These are phyloP conservation scores for Silene coronaria DNA, from an alignment of 179 eudicot genomes.

Conservation along the genomic window DNA sequence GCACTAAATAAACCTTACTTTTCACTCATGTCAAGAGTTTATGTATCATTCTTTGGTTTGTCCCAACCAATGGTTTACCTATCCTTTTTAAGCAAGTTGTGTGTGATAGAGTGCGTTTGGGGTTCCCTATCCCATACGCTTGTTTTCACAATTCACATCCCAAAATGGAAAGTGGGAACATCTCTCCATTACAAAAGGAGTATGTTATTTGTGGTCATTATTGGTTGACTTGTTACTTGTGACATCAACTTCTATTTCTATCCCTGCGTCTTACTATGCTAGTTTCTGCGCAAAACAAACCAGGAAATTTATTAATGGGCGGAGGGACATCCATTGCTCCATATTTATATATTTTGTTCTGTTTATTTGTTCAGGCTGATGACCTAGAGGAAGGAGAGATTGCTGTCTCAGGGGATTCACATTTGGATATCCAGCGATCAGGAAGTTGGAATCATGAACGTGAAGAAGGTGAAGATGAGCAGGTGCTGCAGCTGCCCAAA, in stretches of 20 bases:
- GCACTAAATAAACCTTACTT: neutral
- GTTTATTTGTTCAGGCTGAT: constrained; percentile 43
- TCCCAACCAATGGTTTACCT: neutral
- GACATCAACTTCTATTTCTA: neutral
- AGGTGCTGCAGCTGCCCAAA: constrained; percentile 89
- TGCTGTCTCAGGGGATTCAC: constrained; percentile 78
- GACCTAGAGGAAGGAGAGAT: constrained; percentile 97
- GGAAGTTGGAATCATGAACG: constrained; percentile 93
- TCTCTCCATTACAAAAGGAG: neutral
- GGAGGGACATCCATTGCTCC: constrained; percentile 5
- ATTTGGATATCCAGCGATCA: constrained; percentile 71
- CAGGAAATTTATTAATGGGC: neutral
- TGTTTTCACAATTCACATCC: neutral
- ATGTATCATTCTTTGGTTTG: neutral
- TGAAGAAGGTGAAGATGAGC: constrained; percentile 89
- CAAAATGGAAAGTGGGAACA: neutral
- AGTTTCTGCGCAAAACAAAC: neutral
- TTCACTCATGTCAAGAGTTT: neutral
- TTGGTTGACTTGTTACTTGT: neutral
- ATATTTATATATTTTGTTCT: constrained; percentile 3
- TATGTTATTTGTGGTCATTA: neutral
- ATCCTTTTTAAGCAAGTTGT: neutral
- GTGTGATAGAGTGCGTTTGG: neutral
- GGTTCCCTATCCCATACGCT: neutral
- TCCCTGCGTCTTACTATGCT: neutral